Percentiles rank a stretch among this genome's conserved stretches.
phyloP scores from a whole-genome alignment of 805 yeast species.

The Starmerella vaccinii region DNA sequence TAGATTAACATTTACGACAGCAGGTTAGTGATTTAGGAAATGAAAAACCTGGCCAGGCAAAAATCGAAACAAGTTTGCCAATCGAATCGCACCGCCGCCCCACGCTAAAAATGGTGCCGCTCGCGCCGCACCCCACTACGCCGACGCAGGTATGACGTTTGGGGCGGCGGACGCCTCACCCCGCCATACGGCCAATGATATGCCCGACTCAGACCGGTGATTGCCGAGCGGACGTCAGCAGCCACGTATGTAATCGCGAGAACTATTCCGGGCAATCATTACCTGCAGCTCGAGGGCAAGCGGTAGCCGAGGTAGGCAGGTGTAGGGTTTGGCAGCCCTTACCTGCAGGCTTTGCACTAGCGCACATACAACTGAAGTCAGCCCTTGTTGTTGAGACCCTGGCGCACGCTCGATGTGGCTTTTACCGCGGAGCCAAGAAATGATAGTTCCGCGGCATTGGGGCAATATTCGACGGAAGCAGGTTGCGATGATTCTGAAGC shows the following conservation, averaged over 20 bases:
- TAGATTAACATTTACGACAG: no score
- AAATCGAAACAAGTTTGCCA: no score
- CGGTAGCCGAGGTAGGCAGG: neutral
- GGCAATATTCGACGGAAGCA: no score
- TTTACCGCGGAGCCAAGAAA: neutral
- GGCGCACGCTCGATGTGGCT: neutral
- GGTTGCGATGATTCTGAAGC: no score
- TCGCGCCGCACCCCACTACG: no score
- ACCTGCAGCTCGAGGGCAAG: neutral
- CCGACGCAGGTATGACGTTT: no score
- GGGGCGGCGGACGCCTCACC: neutral
- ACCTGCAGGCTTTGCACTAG: neutral
- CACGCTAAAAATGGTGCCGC: no score
- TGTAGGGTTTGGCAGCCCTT: neutral
- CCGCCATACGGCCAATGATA: neutral
- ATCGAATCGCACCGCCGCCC: no score
- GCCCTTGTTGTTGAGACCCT: neutral
- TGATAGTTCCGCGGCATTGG: no score
- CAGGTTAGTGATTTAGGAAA: no score
- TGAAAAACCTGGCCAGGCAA: no score
- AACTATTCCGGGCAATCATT: neutral
- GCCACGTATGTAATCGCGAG: neutral
- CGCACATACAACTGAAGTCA: neutral
- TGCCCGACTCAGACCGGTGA: neutral
- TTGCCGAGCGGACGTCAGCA: neutral